A percentile compares a stretch with the other conserved stretches of the same genome.
phyloP scores from a whole-genome alignment of 2,329 filamentous ascomycete species.

The Sclerotiophoma versabilis region DNA sequence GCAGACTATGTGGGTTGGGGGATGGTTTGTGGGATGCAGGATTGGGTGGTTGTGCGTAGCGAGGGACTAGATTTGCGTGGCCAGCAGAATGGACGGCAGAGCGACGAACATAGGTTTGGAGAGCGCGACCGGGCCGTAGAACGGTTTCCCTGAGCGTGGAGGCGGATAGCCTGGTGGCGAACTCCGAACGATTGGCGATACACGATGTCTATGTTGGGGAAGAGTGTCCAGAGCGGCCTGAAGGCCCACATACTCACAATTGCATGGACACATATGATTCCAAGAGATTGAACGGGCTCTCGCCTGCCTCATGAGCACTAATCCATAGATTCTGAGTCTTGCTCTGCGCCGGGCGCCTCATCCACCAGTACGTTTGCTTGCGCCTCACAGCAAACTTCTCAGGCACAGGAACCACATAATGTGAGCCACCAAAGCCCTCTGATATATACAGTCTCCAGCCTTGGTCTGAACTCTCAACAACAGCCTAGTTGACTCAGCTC shows the following conservation, averaged over 20 bases:
- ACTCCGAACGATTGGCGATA: no score
- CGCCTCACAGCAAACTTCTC: conserved; percentile 15
- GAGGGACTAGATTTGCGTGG: conserved; percentile 15
- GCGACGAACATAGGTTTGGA: conserved; percentile 2
- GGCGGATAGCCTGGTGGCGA: neutral
- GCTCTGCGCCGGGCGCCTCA: conserved; percentile 10
- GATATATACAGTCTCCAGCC: conserved; percentile 12
- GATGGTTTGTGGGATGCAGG: neutral
- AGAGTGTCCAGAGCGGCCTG: neutral
- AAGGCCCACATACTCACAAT: no score
- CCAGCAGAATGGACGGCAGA: conserved; percentile 11
- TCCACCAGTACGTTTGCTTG: conserved; percentile 15
- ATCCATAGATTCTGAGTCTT: no score
- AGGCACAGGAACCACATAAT: conserved; percentile 7
- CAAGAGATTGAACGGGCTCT: neutral
- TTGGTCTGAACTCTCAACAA: conserved; percentile 15
- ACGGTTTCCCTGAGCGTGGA: neutral
- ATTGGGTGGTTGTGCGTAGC: conserved; percentile 10
- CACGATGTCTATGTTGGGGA: neutral
- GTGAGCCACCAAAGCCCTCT: conserved; percentile 9
- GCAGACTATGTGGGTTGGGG: neutral
- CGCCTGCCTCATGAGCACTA: neutral
- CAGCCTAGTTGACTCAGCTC: neutral
- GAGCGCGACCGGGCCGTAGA: neutral
- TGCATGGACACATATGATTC: no score